These are phyloP conservation scores for Diaporthe vaccinii DNA, from an alignment of 2,329 filamentous ascomycete genomes.

Conservation along the genomic window DNA sequence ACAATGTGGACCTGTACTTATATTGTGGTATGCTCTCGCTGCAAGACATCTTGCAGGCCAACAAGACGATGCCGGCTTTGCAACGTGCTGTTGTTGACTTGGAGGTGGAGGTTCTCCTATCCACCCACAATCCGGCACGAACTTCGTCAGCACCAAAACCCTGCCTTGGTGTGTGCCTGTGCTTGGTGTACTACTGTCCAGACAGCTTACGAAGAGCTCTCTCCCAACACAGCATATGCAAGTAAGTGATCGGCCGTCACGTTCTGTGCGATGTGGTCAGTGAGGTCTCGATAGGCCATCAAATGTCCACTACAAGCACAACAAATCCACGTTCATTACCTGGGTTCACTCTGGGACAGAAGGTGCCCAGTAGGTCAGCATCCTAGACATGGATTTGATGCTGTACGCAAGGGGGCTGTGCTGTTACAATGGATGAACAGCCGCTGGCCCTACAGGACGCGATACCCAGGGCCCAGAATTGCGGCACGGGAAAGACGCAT, in stretches of 20 bases:
- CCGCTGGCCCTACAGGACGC: neutral
- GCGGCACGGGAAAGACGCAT: neutral
- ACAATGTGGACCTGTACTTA: neutral
- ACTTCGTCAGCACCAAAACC: neutral
- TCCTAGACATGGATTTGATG: neutral
- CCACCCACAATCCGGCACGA: slow-evolving; percentile 7
- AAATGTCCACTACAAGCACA: neutral
- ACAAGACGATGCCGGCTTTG: neutral
- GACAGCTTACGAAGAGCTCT: neutral
- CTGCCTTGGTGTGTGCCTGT: neutral
- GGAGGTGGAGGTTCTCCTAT: neutral
- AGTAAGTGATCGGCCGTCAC: neutral
- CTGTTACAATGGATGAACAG: neutral
- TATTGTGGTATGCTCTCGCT: neutral
- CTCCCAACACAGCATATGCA: neutral
- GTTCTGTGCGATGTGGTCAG: neutral
- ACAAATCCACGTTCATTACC: neutral
- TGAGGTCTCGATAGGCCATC: neutral
- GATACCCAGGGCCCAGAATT: neutral
- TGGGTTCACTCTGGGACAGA: neutral
- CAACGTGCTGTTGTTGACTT: too few species aligned
- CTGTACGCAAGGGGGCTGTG: neutral
- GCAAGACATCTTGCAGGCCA: neutral
- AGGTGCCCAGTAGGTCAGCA: too few species aligned
- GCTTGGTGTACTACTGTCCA: neutral